phyloP scores from a whole-genome alignment of 2,329 filamentous ascomycete genomes.

The Xylaria sp. region DNA sequence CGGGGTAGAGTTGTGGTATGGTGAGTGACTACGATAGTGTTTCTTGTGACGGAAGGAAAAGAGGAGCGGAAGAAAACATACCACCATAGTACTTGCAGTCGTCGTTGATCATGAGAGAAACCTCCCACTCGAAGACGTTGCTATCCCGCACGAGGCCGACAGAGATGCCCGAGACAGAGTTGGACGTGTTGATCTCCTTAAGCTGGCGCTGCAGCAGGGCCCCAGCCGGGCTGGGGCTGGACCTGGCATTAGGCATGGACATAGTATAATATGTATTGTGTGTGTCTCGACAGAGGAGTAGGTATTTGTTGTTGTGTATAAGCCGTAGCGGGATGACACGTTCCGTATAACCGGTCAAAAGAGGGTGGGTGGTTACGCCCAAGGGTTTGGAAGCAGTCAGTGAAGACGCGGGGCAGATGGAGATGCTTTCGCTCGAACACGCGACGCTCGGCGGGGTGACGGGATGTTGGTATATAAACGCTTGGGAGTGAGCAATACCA shows the following conservation, averaged over 20 bases:
- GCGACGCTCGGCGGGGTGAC: background rate
- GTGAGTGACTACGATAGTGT: background rate
- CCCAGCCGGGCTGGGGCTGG: conserved; percentile 63
- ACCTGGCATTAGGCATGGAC: conserved; percentile 56
- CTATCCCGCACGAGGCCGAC: conserved; percentile 85
- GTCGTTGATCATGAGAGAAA: conserved; percentile 98
- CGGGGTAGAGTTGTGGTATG: too few relatives aligned
- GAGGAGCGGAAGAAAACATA: conserved; percentile 54
- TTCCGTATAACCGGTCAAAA: background rate
- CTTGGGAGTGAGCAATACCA: too few relatives aligned
- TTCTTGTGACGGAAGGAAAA: background rate
- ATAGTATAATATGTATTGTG: background rate
- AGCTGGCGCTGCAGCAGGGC: conserved; percentile 84
- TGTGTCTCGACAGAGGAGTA: background rate
- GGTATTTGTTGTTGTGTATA: background rate
- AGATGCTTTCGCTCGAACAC: background rate
- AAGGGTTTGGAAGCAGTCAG: background rate
- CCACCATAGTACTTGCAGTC: conserved; percentile 94
- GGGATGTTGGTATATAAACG: background rate
- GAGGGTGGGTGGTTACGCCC: background rate
- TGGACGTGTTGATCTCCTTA: conserved; percentile 91
- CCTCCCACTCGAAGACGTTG: conserved; percentile 98
- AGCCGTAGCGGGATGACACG: background rate
- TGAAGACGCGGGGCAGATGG: conserved; percentile 20
- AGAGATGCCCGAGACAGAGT: conserved; percentile 93